Conservation (phyloP, 2,329 filamentous ascomycete species). For the Claviceps africana region DNA sequence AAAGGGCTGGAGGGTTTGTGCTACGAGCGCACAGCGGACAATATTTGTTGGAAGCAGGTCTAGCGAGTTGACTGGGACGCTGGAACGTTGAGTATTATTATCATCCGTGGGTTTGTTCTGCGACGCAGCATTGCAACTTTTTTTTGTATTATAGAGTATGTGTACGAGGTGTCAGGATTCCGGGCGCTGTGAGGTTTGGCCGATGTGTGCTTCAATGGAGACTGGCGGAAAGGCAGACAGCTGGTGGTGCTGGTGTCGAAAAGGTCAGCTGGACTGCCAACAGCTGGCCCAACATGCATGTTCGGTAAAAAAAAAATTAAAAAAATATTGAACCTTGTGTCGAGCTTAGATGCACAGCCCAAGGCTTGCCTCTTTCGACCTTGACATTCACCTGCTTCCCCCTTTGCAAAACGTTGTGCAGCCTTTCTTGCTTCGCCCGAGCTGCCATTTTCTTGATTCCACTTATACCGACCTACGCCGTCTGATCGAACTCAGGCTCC, state of each 20-base stretch:
- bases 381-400: background rate
- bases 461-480: background rate
- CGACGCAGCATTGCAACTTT: background rate
- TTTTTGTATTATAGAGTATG: background rate
- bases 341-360: background rate
- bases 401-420: background rate
- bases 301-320: background rate
- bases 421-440: background rate
- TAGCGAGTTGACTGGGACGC: background rate
- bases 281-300: background rate
- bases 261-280: background rate
- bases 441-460: background rate
- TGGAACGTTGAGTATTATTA: background rate
- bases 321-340: background rate
- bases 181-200: background rate
- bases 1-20: background rate
- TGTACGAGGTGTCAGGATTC: background rate
- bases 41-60: background rate
- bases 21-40: background rate
- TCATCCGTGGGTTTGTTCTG: background rate
- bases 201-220: background rate
- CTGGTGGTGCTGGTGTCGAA: background rate
- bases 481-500: too few species aligned
- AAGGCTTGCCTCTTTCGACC: background rate
- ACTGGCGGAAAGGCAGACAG: background rate